A percentile compares a stretch with the other conserved stretches of the same genome.
Conservation (phyloP, 345 rosid species). For the Mallotus nudiflorus region DNA sequence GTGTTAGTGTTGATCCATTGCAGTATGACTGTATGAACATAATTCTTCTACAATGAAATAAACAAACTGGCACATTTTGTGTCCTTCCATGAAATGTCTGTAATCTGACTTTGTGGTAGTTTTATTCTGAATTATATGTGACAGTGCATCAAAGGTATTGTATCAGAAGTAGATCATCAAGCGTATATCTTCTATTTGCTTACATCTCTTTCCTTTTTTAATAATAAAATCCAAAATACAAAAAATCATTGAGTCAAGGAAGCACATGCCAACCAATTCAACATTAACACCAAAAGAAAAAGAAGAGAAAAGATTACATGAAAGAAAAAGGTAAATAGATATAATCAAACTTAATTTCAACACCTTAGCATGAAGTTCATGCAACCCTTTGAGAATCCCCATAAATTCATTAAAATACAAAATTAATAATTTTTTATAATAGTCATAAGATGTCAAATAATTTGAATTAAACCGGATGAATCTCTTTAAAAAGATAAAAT, state of each 20-base stretch:
- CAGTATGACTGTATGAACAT: background rate
- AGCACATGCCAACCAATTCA: slow-evolving; percentile 20
- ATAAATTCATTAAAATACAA: background rate
- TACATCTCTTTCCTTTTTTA: background rate
- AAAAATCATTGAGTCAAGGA: slow-evolving; percentile 1
- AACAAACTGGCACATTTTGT: too few relatives aligned
- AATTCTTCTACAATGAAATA: too few relatives aligned
- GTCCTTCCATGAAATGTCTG: too few relatives aligned
- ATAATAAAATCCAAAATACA: background rate
- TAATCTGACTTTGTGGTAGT: background rate
- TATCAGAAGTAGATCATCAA: background rate
- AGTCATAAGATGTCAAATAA: too few relatives aligned
- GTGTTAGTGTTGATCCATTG: background rate
- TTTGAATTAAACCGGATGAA: too few relatives aligned
- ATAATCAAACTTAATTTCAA: too few relatives aligned
- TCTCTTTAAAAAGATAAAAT: too few relatives aligned
- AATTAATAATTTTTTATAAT: too few relatives aligned
- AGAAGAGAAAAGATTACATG: background rate
- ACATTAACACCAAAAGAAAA: background rate
- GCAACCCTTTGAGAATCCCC: slow-evolving; percentile 6
- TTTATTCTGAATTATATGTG: background rate
- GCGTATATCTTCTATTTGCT: background rate
- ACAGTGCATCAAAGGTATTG: background rate
- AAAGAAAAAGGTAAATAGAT: too few relatives aligned
- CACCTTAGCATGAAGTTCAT: slow-evolving; percentile 11